Base-by-base conservation (phyloP, 108 stramenopile genomes). In the Cyclotella atomus region DNA sequence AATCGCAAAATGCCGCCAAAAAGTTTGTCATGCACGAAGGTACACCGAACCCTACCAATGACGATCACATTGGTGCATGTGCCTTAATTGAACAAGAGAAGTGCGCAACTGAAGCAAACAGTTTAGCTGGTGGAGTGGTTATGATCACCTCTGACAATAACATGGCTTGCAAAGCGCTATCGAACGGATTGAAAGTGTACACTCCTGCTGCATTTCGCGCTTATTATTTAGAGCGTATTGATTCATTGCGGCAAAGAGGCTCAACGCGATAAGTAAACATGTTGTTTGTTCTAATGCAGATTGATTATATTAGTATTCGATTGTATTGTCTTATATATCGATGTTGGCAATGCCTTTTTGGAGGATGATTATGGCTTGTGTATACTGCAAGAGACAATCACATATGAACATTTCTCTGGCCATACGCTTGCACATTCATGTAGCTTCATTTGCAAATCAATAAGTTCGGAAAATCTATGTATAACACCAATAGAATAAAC, bases 101-200 rank as follows among this genome's bases (percentile, higher is more conserved):
- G 10, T 68, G 19, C 14, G 32, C 29, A 68, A 0, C 23, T 14
- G 3, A 25, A 1, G 16, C 29, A 3, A 24, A 10, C n/a, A 33
- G 38, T 19, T 3, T 0, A 1, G 53, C 72, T 2, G 73, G 73
- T 15, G 73, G 73, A 28, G 73, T 74, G 0, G 54, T 74, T 20
- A 17, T 66, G 20, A 29, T 67, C 19, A 74, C 73, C 15, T 19
- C 30, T 0, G 73, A 74, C 52, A 28, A 54, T 12, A 74, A 74
- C 45, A 44, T 74, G 3, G 64, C 65, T 5, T 74, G 73, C 32
- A 74, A 74, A 35, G 73, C 73, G n/a, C 27, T 32, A 43, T 44
- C 65, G 12, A 74, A 74, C 46, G 73, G 65, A 21, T 56, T 68
- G 35, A 66, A 43, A 45, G 73, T 66, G 2, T 14, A 66, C 19